A percentile compares a stretch with the other conserved stretches of the same genome.
These are phyloP conservation scores for Aspergillus sclerotioniger DNA, from an alignment of 495 filamentous ascomycete genomes.

Conservation along the genomic window DNA sequence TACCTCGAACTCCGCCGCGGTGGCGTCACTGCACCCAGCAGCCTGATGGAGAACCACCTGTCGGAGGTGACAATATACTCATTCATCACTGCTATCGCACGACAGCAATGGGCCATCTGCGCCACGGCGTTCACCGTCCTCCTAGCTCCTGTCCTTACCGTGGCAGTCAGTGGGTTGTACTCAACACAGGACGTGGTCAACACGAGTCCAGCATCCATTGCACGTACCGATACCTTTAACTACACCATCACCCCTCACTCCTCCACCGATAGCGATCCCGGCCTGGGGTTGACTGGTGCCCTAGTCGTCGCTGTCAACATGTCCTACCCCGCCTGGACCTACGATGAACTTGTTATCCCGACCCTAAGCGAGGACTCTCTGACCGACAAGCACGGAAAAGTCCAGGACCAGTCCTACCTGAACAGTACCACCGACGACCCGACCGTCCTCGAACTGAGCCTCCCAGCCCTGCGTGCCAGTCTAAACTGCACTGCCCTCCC, in stretches of 20 bases:
- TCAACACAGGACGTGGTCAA: slow-evolving; percentile 1
- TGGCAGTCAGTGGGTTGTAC: slow-evolving; percentile 18
- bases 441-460: background rate
- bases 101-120: slow-evolving; percentile 10
- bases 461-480: slow-evolving; percentile 9
- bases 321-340: slow-evolving; percentile 21
- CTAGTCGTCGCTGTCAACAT: slow-evolving; percentile 13
- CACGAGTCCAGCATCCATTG: background rate
- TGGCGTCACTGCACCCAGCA: background rate
- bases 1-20: slow-evolving; percentile 6
- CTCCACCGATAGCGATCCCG: background rate
- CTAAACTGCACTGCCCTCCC: slow-evolving; percentile 4
- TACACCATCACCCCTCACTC: background rate
- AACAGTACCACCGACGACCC: background rate
- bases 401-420: background rate
- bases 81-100: slow-evolving; percentile 7
- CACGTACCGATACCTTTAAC: slow-evolving; percentile 8
- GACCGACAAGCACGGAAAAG: background rate
- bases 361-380: slow-evolving; percentile 1
- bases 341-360: slow-evolving; percentile 17
- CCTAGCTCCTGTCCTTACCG: slow-evolving; percentile 7
- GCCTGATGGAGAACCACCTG: slow-evolving; percentile 18
- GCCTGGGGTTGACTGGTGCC: background rate
- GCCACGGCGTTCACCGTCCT: slow-evolving; percentile 14
- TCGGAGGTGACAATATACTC: slow-evolving; percentile 10